Evolutionary conservation across 192 early-diverging fungal species (phyloP), one percentile per base, ranked within the genome.

Genomic region (Backusella liffmaniae): DNA sequence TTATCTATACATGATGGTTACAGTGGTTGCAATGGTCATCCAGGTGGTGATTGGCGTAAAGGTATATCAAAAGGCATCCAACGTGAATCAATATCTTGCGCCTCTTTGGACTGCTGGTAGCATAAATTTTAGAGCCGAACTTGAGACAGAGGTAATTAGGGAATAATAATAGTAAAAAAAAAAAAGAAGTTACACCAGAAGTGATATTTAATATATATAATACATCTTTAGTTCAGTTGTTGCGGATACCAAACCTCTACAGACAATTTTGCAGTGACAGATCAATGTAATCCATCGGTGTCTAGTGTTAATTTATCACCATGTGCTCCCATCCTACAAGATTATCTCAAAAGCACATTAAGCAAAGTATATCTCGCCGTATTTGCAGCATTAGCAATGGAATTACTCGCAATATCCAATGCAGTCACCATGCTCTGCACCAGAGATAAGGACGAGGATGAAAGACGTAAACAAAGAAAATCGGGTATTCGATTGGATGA

Each of bases 401-500:
- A 80, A 66, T 12, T 80, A 21, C 35, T 80, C 12, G 73, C 74
- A 0, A 29, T 80, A 4, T 72, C 70, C 59, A 80, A 80, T 39
- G 79, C 70, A 2, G 18, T 76, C 10, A 80, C 79, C 53, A 37
- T 80, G 70, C 39, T 80, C 9, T 80, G 79, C 32, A 75, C 70
- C 4, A 69, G 62, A 62, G 44, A 62, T 26, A 65, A 67, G 23
- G 69, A 80, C 1, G 74, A 75, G 15, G 39, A 66, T 10, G 79
- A 76, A 30, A 69, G 79, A 37, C 79, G 73, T 49, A 35, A 56
- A 46, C 74, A 66, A 36, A 49, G 79, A 23, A 75, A 76, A 26
- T 80, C 79, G 9, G 79, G 79, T n/a, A 80, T 80, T 62, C 59
- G 51, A 26, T 49, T 80, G 46, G 73, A 80, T 41, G 79, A 80